Evolutionary conservation across 345 rosid species (phyloP), one percentile per base, ranked within the genome.

Genomic region (Streptanthus diversifolius): DNA sequence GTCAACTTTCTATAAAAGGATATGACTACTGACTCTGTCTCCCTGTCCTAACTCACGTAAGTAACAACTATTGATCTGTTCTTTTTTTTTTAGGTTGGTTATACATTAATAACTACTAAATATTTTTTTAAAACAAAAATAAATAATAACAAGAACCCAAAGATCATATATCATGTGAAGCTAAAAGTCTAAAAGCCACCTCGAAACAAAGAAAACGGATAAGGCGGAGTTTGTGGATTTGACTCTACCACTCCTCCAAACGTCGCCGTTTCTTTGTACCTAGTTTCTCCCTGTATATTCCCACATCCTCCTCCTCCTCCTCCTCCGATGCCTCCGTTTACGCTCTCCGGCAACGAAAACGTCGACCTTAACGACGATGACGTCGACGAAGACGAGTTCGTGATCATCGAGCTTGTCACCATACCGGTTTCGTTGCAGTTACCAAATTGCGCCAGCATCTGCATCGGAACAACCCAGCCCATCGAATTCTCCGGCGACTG

Each of bases 201-300:
- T 39, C 85, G 93, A 41, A 90, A 82, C 54, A 90, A 73, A 13
- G 91, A 86, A 81, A 90, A 90, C 52, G 96, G 96, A 88, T 88
- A 86, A 85, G 93, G 86, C 72, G 83, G 85, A 17, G 86, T 74
- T 33, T 79, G 80, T 61, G 72, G 66, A 58, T 72, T 71, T 4
- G 71, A 51, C 73, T 83, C 84, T 80, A 60, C 79, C 36, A 66
- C 85, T 70, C 76, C 83, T 77, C 78, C 70, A 67, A 66, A 68
- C 71, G 81, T 27, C 78, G 71, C 66, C 55, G 68, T 51, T 43
- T 71, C 27, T 56, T 74, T 63, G 25, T 22, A 64, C 61, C 53
- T 77, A 21, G 32, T 45, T 30, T 68, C 51, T 44, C 67, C 70
- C 61, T 12, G 54, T 13, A 60, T 55, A 52, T 52, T 55, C 76